Evolutionary conservation across 495 filamentous ascomycete species (phyloP), one percentile per base, ranked within the genome.

Genomic region (Xylaria scruposa): DNA sequence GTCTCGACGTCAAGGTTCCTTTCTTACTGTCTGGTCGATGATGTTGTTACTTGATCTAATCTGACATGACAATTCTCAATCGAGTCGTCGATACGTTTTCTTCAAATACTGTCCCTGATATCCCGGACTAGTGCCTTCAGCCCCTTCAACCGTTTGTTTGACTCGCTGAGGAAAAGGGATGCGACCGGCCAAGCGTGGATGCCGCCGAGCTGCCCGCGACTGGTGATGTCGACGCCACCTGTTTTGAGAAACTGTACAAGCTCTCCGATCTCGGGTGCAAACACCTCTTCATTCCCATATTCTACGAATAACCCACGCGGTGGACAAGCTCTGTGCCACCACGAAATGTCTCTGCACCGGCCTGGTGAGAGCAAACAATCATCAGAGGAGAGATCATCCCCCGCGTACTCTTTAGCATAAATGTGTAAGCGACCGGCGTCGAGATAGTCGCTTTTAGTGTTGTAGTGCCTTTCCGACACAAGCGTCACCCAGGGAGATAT

Each of bases 131-230:
- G 83, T 73, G 80, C 76, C 65, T 77, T 82, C 72, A 94, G 74
- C 13, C 90, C 91, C 54, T 84, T 84, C 71, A 86, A 80, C 71
- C 92, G 81, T 78, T 87, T 83, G n/a, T 83, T 81, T 54, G 79
- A 76, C 29, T 83, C 82, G 63, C 88, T 88, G 21, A 94, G 79
- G 76, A 93, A 94, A 54, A 94, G 76, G 42, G 85, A 86, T 19
- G 89, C 92, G 33, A 95, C 89, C 17, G 92, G 92, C 93, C 92
- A 94, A 13, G 91, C 91, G 81, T 95, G 92, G 68, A 94, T 89
- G 26, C 86, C 90, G 5, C 87, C 90, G 46, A 82, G 79, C 73
- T 91, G 88, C 76, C 85, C 83, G 65, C 82, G 73, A 64, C 82
- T 83, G 38, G 76, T 75, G 13, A 91, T 85, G 31, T 78, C 74